Evolutionary conservation across 768 basidiomycete genomes (phyloP).

Genomic region (Tylopilus plumbeoviolaceoides): DNA sequence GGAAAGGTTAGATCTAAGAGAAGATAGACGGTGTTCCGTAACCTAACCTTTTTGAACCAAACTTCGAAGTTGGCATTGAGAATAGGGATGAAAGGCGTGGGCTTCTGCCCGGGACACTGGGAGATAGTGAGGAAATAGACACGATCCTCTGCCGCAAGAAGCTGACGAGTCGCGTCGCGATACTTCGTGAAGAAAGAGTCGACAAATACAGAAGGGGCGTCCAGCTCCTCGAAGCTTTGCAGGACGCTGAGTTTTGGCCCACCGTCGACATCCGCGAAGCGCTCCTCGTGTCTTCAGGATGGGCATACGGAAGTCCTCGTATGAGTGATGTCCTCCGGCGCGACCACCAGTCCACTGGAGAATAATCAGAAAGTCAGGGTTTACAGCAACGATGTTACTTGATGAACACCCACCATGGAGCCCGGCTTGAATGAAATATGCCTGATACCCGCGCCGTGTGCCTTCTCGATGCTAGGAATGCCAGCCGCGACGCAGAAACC

Average conservation of each 20-base stretch:
- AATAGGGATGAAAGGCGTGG: slow-evolving; percentile 96
- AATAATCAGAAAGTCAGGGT: slow-evolving; percentile 95
- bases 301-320: slow-evolving; percentile 98
- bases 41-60: slow-evolving; percentile 96
- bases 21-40: background rate
- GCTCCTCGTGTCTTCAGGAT: slow-evolving; percentile 86
- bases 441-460: slow-evolving; percentile 81
- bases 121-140: slow-evolving; percentile 95
- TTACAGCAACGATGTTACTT: slow-evolving; percentile 95
- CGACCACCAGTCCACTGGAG: slow-evolving; percentile 99
- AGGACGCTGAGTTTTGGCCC: slow-evolving; percentile 79
- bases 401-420: slow-evolving; percentile 94
- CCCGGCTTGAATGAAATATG: slow-evolving; percentile 99
- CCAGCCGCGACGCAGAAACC: slow-evolving; percentile 99
- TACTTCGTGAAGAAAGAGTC: slow-evolving; percentile 82
- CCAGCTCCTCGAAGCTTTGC: slow-evolving; percentile 76
- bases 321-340: slow-evolving; percentile 97
- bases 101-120: slow-evolving; percentile 96
- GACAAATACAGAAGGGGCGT: slow-evolving; percentile 75
- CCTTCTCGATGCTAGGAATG: slow-evolving; percentile 95
- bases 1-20: slow-evolving; percentile 16
- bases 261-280: slow-evolving; percentile 74
- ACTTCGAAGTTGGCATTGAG: slow-evolving; percentile 92
- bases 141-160: slow-evolving; percentile 89
- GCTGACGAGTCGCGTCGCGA: slow-evolving; percentile 75